phyloP scores from a whole-genome alignment of 768 basidiomycete genomes.

The Hygrophorus russula region DNA sequence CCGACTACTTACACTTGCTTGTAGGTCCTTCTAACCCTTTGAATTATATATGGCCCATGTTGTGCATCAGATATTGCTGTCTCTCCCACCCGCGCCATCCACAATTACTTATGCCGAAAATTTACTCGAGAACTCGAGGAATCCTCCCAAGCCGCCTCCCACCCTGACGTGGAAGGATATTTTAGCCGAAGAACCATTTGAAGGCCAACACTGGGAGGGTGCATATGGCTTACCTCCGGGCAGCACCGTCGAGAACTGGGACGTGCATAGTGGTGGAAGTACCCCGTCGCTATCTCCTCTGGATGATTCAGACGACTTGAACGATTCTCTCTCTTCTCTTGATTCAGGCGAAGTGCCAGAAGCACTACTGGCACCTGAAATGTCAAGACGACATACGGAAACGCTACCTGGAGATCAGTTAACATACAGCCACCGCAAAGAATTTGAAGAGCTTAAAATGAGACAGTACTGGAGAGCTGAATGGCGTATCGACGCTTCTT shows the following conservation, averaged over 20 bases:
- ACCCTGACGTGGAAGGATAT: slow-evolving; percentile 70
- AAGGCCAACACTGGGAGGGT: slow-evolving; percentile 81
- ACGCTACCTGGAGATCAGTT: slow-evolving; percentile 15
- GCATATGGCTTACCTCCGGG: slow-evolving; percentile 46
- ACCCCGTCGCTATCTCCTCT: slow-evolving; percentile 61
- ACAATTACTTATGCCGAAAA: slow-evolving; percentile 44
- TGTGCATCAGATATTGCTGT: slow-evolving; percentile 33
- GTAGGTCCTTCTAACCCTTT: slow-evolving; percentile 21
- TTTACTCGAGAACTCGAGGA: slow-evolving; percentile 34
- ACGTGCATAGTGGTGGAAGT: slow-evolving; percentile 40
- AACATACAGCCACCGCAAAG: slow-evolving; percentile 34
- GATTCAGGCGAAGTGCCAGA: slow-evolving; percentile 8
- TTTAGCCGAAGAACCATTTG: slow-evolving; percentile 71
- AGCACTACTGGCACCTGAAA: slow-evolving; percentile 2
- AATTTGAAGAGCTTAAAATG: slow-evolving; percentile 49
- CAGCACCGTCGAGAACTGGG: slow-evolving; percentile 22
- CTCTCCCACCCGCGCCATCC: slow-evolving; percentile 34
- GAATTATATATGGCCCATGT: not conserved
- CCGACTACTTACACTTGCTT: slow-evolving; percentile 64
- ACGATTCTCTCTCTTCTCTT: slow-evolving; percentile 20
- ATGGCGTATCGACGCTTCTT: slow-evolving; percentile 41
- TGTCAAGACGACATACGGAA: slow-evolving; percentile 1
- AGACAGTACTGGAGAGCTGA: slow-evolving; percentile 68
- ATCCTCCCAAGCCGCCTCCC: slow-evolving; percentile 30
- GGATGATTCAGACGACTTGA: slow-evolving; percentile 37